These are phyloP conservation scores for Kodamaea restingae DNA, from an alignment of 805 yeast species.

Conservation along the genomic window DNA sequence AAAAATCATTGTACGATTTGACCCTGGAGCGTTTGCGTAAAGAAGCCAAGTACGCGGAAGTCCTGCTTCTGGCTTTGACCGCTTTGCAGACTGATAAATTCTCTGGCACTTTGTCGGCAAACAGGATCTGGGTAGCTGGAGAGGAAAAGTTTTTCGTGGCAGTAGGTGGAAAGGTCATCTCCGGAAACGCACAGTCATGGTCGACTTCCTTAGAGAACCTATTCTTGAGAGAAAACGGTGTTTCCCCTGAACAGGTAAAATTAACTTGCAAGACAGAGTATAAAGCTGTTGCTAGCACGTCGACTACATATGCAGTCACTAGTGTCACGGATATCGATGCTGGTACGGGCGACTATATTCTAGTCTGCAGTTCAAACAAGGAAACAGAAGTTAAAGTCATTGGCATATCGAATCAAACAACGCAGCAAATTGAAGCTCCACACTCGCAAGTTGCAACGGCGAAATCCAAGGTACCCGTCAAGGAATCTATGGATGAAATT, in stretches of 20 bases:
- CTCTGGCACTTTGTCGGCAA: neutral
- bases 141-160: constrained; percentile 2
- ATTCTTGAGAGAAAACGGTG: neutral
- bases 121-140: neutral
- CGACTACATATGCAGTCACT: constrained; percentile 7
- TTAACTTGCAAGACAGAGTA: neutral
- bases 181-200: constrained; percentile 5
- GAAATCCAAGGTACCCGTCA: neutral
- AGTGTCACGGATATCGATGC: constrained; percentile 23
- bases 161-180: constrained; percentile 12
- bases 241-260: neutral
- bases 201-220: neutral
- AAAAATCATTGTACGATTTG: constrained; percentile 12
- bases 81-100: constrained; percentile 7
- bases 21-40: constrained; percentile 11
- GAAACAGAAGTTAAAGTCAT: neutral
- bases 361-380: constrained; percentile 1
- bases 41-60: neutral
- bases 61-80: constrained; percentile 12
- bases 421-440: neutral
- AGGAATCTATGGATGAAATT: constrained; percentile 19
- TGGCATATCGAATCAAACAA: neutral
- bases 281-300: neutral
- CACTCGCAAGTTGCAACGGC: neutral
- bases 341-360: constrained; percentile 25